Evolutionary conservation across 768 basidiomycete species (phyloP).

Genomic region (Pisolithus microcarpus): DNA sequence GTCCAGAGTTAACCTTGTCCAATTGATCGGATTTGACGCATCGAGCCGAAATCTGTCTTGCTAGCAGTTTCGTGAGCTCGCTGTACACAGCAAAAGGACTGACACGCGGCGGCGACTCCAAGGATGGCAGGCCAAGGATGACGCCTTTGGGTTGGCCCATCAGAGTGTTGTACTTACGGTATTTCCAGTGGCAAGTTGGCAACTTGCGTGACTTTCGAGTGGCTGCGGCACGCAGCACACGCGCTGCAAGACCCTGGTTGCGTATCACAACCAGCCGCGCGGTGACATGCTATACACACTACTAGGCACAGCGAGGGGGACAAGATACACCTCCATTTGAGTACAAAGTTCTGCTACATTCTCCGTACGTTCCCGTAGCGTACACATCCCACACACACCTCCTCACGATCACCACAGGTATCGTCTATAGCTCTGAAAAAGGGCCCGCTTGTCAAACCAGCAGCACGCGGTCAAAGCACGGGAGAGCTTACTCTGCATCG

Average conservation of each 20-base stretch:
- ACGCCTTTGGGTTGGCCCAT: neutral
- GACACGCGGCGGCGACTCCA: constrained; percentile 1
- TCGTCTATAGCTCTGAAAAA: constrained; percentile 15
- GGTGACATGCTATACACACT: neutral
- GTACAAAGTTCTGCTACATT: too few species aligned
- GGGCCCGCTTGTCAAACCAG: constrained; percentile 1
- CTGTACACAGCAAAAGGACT: constrained; percentile 14
- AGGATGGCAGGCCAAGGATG: neutral
- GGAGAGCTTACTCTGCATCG: constrained; percentile 73
- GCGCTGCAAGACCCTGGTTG: neutral
- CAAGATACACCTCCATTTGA: neutral
- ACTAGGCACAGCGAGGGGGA: neutral
- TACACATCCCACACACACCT: neutral
- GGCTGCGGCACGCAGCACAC: neutral
- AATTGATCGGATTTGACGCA: constrained; percentile 16
- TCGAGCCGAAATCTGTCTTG: constrained; percentile 3
- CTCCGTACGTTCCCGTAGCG: neutral
- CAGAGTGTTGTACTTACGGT: neutral
- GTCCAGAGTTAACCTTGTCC: constrained; percentile 30
- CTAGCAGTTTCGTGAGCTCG: constrained; percentile 9
- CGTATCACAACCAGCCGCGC: neutral
- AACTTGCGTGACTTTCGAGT: neutral
- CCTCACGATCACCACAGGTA: neutral
- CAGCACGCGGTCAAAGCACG: neutral
- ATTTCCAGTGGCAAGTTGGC: neutral